Base-by-base conservation (phyloP, 2,329 filamentous ascomycete genomes). In the Dendryphion nanum region DNA sequence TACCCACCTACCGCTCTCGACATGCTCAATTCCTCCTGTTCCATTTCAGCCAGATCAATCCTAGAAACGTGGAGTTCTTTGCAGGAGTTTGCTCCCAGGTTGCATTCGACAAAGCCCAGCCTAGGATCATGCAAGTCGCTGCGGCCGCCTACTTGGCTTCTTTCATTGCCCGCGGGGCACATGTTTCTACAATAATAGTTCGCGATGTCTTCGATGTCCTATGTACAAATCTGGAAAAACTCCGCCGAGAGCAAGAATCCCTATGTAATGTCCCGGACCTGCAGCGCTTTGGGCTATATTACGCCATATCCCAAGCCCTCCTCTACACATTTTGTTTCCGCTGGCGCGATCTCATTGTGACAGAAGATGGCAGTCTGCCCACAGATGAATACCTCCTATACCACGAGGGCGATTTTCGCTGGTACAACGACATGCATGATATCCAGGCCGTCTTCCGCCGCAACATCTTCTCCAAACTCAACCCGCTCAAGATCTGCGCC, bases 281-380 rank as follows among this genome's bases (percentile, higher is more conserved):
- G 40, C 82, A 84, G 45, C 83, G 85, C 32, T 95, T 91, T 60
- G 81, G 83, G 33, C 81, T 85, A 12, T 95, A 94, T 67, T 96
- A 96, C 64, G 83, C 86, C 14, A 81, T 89, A 33, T 82, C 86
- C n/a, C 90, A 96, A 65, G 89, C 89, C 1, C 74, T 94, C 3
- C 78, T 96, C 17, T 96, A 96, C 70, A 91, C 95, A 42, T 96
- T 95, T 68, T 98, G 93, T 72, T 98, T 98, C 74, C 83, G 93
- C 38, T 98, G 93, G 93, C 85, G 89, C 44, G 91, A 97, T 57
- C 75, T 98, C 32, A 85, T 88, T 39, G 73, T 79, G 15, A 76
- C 64, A 8, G 68, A 74, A 29, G 75, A 80, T 30, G 68, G 75
- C 7, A 40, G 39, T 3, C 41, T 51, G 12, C 50, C 53, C 6